phyloP scores from a whole-genome alignment of 768 basidiomycete genomes.

The Agrocybe pediades region DNA sequence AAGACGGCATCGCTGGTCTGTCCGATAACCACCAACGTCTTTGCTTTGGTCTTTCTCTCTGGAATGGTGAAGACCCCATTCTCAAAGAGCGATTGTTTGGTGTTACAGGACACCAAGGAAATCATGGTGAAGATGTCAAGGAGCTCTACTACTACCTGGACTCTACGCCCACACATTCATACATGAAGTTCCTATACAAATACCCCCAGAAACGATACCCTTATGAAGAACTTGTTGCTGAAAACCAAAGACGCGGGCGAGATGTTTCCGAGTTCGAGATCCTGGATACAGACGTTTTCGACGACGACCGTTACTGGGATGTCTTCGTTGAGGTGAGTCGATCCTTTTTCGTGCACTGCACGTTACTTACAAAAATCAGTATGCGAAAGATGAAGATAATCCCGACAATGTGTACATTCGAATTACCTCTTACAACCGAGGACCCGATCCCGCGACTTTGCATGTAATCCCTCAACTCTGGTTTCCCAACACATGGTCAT shows the following conservation, averaged over 20 bases:
- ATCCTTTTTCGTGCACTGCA: background rate
- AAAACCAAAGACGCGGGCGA: slow-evolving; percentile 80
- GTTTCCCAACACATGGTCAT: slow-evolving; percentile 99
- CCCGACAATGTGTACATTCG: slow-evolving; percentile 89
- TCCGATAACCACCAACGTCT: slow-evolving; percentile 96
- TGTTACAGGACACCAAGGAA: slow-evolving; percentile 95
- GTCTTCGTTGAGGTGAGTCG: slow-evolving; percentile 89
- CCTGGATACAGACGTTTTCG: slow-evolving; percentile 88
- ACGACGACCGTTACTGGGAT: slow-evolving; percentile 97
- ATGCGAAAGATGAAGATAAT: slow-evolving; percentile 95
- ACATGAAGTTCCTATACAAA: slow-evolving; percentile 99
- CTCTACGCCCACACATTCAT: slow-evolving; percentile 97
- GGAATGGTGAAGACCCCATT: slow-evolving; percentile 95
- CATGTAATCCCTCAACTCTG: slow-evolving; percentile 95
- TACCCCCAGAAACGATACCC: slow-evolving; percentile 93
- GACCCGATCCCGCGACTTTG: slow-evolving; percentile 90
- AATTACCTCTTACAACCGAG: slow-evolving; percentile 95
- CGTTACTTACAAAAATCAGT: slow-evolving; percentile 38
- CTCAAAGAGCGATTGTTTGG: slow-evolving; percentile 97
- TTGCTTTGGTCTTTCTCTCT: slow-evolving; percentile 87
- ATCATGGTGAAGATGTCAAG: slow-evolving; percentile 99
- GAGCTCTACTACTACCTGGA: slow-evolving; percentile 99
- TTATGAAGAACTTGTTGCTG: slow-evolving; percentile 89
- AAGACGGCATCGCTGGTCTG: slow-evolving; percentile 96
- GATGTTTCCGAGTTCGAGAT: slow-evolving; percentile 93